A percentile compares a stretch with the other conserved stretches of the same genome.
Conservation (phyloP, 805 yeast genomes). For the Barnettozyma californica region DNA sequence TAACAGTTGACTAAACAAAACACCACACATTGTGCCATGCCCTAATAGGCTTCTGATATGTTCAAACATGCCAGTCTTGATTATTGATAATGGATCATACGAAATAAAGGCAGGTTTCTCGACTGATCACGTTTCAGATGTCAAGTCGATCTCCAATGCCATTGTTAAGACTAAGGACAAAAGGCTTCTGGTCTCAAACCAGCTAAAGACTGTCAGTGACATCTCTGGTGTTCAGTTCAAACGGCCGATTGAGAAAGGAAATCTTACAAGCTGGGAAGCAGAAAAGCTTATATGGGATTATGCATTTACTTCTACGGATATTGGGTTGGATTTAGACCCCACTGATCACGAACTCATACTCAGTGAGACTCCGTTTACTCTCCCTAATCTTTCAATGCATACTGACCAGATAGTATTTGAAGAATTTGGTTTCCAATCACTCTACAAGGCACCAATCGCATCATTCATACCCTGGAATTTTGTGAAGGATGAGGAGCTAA, state of each 20-base stretch:
- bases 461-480: slow-evolving; percentile 61
- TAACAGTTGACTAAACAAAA: too few relatives aligned
- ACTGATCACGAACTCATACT: slow-evolving; percentile 58
- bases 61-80: slow-evolving; percentile 31
- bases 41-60: neutral
- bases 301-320: slow-evolving; percentile 29
- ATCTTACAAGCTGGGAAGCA: slow-evolving; percentile 84
- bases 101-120: slow-evolving; percentile 63
- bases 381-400: slow-evolving; percentile 76
- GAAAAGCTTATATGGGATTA: slow-evolving; percentile 91
- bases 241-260: slow-evolving; percentile 87
- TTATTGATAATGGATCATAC: slow-evolving; percentile 89
- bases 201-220: slow-evolving; percentile 57
- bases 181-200: slow-evolving; percentile 66
- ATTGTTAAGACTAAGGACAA: slow-evolving; percentile 74
- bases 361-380: slow-evolving; percentile 76
- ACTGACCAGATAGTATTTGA: slow-evolving; percentile 92
- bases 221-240: slow-evolving; percentile 67
- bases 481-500: slow-evolving; percentile 22
- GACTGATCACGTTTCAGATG: slow-evolving; percentile 25
- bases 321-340: slow-evolving; percentile 38
- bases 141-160: slow-evolving; percentile 61
- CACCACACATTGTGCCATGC: neutral
- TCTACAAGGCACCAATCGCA: slow-evolving; percentile 61
- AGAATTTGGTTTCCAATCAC: slow-evolving; percentile 75